These are phyloP conservation scores for Pseudogymnoascus sp. DNA, from an alignment of 2,329 filamentous ascomycete species.

Conservation along the genomic window DNA sequence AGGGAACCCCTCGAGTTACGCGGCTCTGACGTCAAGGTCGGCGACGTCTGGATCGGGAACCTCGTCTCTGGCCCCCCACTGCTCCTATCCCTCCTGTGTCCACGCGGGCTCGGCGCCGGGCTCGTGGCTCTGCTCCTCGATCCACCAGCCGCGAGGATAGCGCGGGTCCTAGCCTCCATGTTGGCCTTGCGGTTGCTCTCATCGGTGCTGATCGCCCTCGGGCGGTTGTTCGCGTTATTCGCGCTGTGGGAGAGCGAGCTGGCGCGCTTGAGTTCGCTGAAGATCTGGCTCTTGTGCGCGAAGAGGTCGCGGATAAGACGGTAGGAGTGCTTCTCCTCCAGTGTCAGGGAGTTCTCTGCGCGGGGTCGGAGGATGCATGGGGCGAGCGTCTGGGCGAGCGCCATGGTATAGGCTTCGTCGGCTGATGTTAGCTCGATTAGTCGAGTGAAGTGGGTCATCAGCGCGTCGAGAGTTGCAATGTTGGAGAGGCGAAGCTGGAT, in stretches of 20 bases:
- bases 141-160: constrained; percentile 51
- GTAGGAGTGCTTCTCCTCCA: constrained; percentile 91
- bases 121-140: constrained; percentile 67
- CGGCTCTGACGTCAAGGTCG: constrained; percentile 42
- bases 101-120: constrained; percentile 53
- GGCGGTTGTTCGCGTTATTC: constrained; percentile 49
- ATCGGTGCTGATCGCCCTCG: constrained; percentile 85
- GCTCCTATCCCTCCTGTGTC: constrained; percentile 74
- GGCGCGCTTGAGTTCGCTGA: constrained; percentile 89
- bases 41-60: constrained; percentile 71
- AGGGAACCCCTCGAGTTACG: constrained; percentile 23
- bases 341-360: constrained; percentile 77
- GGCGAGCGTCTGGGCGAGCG: constrained; percentile 66
- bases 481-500: constrained; percentile 92
- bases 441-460: constrained; percentile 96
- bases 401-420: constrained; percentile 73
- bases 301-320: constrained; percentile 88
- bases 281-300: constrained; percentile 88
- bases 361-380: constrained; percentile 84
- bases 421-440: constrained; percentile 94
- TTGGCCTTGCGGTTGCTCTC: constrained; percentile 90
- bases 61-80: constrained; percentile 64
- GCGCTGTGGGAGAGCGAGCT: constrained; percentile 60
- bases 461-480: constrained; percentile 95
- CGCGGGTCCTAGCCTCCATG: constrained; percentile 86